Evolutionary conservation across 768 basidiomycete genomes (phyloP).

Genomic region (Tylopilus rubrobrunneus): DNA sequence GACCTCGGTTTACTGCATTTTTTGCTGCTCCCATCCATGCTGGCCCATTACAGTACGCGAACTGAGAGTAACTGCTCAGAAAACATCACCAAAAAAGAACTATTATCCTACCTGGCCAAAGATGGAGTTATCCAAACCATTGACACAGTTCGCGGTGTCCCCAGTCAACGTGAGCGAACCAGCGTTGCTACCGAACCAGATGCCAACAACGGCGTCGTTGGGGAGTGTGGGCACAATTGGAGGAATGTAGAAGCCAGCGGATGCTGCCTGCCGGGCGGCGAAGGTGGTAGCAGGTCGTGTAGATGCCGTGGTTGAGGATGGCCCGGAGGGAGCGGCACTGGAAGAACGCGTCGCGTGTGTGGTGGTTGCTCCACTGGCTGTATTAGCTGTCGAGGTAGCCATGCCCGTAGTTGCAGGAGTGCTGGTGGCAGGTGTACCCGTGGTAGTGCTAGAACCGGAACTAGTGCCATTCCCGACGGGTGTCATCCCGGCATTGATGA

Average conservation of each 20-base stretch:
- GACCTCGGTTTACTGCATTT: slow-evolving; percentile 17
- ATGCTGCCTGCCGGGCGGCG: slow-evolving; percentile 9
- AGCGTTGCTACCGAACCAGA: slow-evolving; percentile 30
- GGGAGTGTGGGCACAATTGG: slow-evolving; percentile 24
- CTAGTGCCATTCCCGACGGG: slow-evolving; percentile 8
- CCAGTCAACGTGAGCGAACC: slow-evolving; percentile 20
- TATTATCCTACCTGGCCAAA: slow-evolving; percentile 21
- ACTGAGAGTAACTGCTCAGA: slow-evolving; percentile 6
- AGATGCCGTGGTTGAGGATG: neutral
- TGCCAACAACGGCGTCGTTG: slow-evolving; percentile 20
- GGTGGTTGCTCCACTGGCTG: too few species aligned
- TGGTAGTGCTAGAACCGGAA: neutral
- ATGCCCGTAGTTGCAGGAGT: neutral
- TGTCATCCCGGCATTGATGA: slow-evolving; percentile 27
- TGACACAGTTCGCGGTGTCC: slow-evolving; percentile 19
- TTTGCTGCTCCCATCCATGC: slow-evolving; percentile 23
- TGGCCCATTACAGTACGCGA: slow-evolving; percentile 24
- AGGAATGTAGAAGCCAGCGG: slow-evolving; percentile 20
- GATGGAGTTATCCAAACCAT: slow-evolving; percentile 19
- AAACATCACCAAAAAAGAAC: neutral
- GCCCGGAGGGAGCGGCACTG: neutral
- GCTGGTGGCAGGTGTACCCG: neutral
- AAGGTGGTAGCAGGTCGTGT: neutral
- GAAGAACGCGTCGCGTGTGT: neutral
- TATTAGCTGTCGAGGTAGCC: neutral